Percentiles rank a stretch among this genome's conserved stretches.
Conservation (phyloP, 2,329 filamentous ascomycete genomes). For the Pyrenochaeta sp. region DNA sequence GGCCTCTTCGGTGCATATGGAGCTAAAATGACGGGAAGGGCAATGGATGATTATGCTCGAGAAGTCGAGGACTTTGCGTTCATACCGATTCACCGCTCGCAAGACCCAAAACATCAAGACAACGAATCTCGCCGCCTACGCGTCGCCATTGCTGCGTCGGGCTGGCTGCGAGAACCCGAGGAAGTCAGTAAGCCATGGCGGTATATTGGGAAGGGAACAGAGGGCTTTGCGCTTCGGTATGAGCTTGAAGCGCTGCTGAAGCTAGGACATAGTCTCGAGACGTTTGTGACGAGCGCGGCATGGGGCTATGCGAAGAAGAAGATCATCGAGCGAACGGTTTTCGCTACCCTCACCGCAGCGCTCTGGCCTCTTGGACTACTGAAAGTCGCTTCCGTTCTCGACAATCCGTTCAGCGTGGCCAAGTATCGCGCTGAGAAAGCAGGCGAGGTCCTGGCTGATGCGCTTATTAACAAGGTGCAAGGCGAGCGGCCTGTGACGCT, state of each 20-base stretch:
- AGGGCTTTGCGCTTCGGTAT: constrained; percentile 85
- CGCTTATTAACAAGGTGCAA: constrained; percentile 80
- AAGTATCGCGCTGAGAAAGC: constrained; percentile 82
- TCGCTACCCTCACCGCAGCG: constrained; percentile 56
- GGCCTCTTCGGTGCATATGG: constrained; percentile 93
- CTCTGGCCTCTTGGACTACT: constrained; percentile 59
- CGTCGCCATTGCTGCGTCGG: constrained; percentile 82
- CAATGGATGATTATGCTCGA: constrained; percentile 86
- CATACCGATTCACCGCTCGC: constrained; percentile 66
- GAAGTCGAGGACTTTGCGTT: constrained; percentile 92
- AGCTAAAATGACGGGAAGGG: constrained; percentile 80
- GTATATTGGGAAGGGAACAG: constrained; percentile 74
- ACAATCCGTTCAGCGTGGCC: constrained; percentile 83
- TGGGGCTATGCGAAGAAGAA: constrained; percentile 79
- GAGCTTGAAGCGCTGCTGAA: constrained; percentile 80
- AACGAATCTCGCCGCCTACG: constrained; percentile 66
- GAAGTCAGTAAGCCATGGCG: constrained; percentile 82
- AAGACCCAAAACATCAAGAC: constrained; percentile 59
- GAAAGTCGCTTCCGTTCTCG: constrained; percentile 66
- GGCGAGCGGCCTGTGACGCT: constrained; percentile 83
- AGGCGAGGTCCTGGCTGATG: constrained; percentile 80
- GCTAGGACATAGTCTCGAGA: constrained; percentile 79
- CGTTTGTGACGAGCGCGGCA: constrained; percentile 79
- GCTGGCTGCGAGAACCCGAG: constrained; percentile 77
- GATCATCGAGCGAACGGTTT: constrained; percentile 70